Evolutionary conservation across 495 filamentous ascomycete genomes (phyloP), one percentile per base, ranked within the genome.

Genomic region (Penicillium riverlandense): DNA sequence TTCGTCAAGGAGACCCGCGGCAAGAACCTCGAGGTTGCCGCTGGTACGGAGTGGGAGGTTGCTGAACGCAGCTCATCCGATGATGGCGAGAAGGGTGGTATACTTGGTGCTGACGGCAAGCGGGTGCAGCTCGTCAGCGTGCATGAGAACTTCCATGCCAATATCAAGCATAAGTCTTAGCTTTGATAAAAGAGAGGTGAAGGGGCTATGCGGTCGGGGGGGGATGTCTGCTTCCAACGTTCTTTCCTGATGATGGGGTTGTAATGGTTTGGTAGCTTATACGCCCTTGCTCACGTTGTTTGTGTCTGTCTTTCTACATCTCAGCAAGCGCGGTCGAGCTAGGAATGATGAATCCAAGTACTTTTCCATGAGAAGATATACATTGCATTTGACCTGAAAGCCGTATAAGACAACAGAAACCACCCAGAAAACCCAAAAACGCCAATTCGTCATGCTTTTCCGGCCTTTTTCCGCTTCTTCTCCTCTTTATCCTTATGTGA

Each of bases 401-500:
- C n/a, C 7, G 32, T 34, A 34, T 16, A 6, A 34, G 2, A 10
- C n/a, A 14, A 34, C 22, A 27, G 2, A 38, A 30, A 38, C 43
- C 39, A 36, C 27, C 45, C 47, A 44, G 11, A 42, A 40, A 43
- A 45, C 47, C 47, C 50, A 7, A 43, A 50, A 44, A 52, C 53
- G 36, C 58, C 55, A 48, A 38, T 47, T 59, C 44, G 6, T 22
- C 22, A 63, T 48, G 58, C 55, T 54, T 70, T 71, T 11, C 58
- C 54, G 12, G 68, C 49, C 52, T 67, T 72, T 57, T 66, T 70
- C 39, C 59, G 57, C 63, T 71, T 71, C 53, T 70, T 70, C 41
- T 65, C 64, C 16, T 71, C 66, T 37, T 57, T 57, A 30, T 61
- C 57, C 51, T 66, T 70, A 48, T 61, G 53, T 4, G 65, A 67